A percentile compares a stretch with the other conserved stretches of the same genome.
Conservation (phyloP, 176 grass and related monocot species). For the Carex kokanica region DNA sequence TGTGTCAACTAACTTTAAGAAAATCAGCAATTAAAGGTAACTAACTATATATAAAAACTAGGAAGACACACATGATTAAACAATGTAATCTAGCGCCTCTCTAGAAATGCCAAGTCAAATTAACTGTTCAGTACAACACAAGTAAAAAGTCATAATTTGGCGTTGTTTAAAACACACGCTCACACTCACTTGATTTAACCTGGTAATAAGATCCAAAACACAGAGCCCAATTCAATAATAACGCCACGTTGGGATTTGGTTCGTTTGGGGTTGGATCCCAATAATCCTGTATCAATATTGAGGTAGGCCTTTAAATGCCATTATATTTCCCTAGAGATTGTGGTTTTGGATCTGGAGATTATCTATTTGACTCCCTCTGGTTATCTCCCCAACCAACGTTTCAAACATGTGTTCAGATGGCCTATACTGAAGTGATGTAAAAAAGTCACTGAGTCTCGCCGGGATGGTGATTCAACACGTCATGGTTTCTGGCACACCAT, state of each 20-base stretch:
- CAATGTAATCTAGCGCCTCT: conserved; percentile 15
- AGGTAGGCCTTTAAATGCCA: conserved; percentile 18
- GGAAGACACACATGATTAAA: conserved; percentile 6
- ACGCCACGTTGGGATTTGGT: conserved; percentile 30
- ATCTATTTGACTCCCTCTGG: conserved; percentile 10
- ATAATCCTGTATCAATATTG: conserved; percentile 16
- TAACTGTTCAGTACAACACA: conserved; percentile 18
- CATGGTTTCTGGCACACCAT: no score
- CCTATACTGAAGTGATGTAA: no score
- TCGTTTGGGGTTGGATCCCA: conserved; percentile 26
- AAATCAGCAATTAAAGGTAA: background rate
- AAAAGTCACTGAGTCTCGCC: no score
- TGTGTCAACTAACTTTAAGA: background rate
- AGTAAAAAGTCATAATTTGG: conserved; percentile 17
- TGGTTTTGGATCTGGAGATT: conserved; percentile 25
- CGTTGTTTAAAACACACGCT: conserved; percentile 8
- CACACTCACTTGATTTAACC: conserved; percentile 18
- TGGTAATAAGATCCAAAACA: conserved; percentile 27
- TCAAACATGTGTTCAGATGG: background rate
- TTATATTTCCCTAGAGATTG: conserved; percentile 31
- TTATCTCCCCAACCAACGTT: background rate
- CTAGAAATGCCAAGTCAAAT: background rate
- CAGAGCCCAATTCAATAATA: conserved; percentile 21
- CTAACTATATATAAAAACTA: background rate
- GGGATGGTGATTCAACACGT: no score